phyloP scores from a whole-genome alignment of 805 yeast species.

The Candida cerambycidarum region DNA sequence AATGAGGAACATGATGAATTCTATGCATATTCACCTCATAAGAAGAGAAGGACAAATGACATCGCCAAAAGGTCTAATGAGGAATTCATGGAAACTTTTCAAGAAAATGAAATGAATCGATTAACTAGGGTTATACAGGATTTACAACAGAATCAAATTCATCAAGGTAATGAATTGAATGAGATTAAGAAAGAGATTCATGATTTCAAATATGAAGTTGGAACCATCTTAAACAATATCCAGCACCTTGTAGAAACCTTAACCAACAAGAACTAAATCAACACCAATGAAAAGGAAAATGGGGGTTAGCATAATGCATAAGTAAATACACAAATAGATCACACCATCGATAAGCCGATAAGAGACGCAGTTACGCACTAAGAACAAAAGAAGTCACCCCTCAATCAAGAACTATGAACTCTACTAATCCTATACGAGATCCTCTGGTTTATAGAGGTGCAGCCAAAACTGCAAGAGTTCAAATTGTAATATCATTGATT shows the following conservation, averaged over 20 bases:
- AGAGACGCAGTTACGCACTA: too few species aligned
- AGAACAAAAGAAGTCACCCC: too few species aligned
- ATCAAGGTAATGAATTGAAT: conserved; percentile 11
- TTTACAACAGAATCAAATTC: conserved; percentile 4
- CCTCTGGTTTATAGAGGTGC: conserved; percentile 20
- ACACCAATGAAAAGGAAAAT: too few species aligned
- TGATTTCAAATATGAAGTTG: conserved; percentile 13
- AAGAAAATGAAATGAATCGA: not conserved
- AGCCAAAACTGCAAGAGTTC: conserved; percentile 69
- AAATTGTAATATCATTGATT: conserved; percentile 64
- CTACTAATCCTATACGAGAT: conserved; percentile 13
- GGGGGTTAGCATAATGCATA: too few species aligned
- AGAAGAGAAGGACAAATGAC: not conserved
- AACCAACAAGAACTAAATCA: too few species aligned
- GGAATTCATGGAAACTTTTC: not conserved
- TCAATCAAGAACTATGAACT: too few species aligned
- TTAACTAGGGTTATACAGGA: not conserved
- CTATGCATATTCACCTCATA: not conserved
- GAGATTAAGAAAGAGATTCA: conserved; percentile 14
- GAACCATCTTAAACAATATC: conserved; percentile 12
- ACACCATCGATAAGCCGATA: too few species aligned
- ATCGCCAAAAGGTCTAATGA: not conserved
- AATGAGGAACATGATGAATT: not conserved
- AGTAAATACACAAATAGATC: too few species aligned
- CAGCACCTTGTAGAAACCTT: conserved; percentile 1